Evolutionary conservation across 2,329 filamentous ascomycete genomes (phyloP).

Genomic region (Pleurostoma richardsiae): DNA sequence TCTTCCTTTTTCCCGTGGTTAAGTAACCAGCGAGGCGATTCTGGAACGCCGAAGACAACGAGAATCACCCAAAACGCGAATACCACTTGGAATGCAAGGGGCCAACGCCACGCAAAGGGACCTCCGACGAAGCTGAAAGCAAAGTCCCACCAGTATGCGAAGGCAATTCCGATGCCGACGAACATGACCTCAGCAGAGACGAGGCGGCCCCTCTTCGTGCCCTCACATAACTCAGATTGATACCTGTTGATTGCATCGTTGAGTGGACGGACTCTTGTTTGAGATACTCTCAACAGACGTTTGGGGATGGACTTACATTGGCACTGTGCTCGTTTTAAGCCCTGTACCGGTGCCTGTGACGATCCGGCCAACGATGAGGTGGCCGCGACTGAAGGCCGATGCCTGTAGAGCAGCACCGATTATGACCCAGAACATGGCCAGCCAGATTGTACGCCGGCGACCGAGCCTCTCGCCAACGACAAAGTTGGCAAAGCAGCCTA

Average conservation of each 20-base stretch:
- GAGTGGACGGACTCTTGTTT: neutral
- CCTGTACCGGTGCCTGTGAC: constrained; percentile 22
- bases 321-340: constrained; percentile 26
- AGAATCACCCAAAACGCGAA: constrained; percentile 18
- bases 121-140: constrained; percentile 21
- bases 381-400: constrained; percentile 25
- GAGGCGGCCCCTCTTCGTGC: constrained; percentile 32
- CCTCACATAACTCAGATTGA: constrained; percentile 37
- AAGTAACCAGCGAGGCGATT: constrained; percentile 20
- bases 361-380: constrained; percentile 34
- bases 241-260: constrained; percentile 16
- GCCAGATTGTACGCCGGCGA: constrained; percentile 14
- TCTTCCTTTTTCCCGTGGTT: constrained; percentile 19
- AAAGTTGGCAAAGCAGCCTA: constrained; percentile 20
- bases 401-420: constrained; percentile 20
- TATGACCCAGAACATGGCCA: constrained; percentile 18
- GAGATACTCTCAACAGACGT: too few species aligned
- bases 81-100: constrained; percentile 24
- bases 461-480: constrained; percentile 13
- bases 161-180: constrained; percentile 17
- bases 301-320: constrained; percentile 15
- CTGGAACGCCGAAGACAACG: constrained; percentile 19
- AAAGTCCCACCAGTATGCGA: constrained; percentile 25
- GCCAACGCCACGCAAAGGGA: constrained; percentile 22
- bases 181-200: constrained; percentile 30